A percentile compares a stretch with the other conserved stretches of the same genome.
Conservation (phyloP, 2,329 filamentous ascomycete species). For the Aspergillus sp. region DNA sequence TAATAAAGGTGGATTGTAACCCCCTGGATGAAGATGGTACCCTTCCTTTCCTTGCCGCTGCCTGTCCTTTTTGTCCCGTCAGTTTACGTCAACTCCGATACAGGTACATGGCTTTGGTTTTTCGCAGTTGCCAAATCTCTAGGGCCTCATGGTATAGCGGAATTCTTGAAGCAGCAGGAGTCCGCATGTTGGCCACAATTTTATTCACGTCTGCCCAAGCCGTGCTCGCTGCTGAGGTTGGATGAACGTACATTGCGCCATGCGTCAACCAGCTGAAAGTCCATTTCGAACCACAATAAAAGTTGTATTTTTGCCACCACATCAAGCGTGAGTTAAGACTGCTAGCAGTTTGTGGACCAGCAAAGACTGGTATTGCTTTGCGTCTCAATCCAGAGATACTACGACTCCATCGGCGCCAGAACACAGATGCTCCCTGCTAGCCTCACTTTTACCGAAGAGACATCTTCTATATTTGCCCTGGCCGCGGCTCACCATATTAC, state of each 20-base stretch:
- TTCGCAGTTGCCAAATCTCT: too few relatives aligned
- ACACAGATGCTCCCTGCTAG: constrained; percentile 59
- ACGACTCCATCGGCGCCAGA: constrained; percentile 39
- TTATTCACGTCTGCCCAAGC: too few relatives aligned
- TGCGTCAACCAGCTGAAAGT: too few relatives aligned
- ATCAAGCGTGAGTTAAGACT: neutral
- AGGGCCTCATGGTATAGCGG: too few relatives aligned
- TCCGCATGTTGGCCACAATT: too few relatives aligned
- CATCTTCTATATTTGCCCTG: constrained; percentile 59
- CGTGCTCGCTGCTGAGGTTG: too few relatives aligned
- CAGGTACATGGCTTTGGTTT: neutral
- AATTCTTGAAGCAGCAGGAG: too few relatives aligned
- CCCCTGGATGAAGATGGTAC: constrained; percentile 51
- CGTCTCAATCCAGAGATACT: constrained; percentile 55
- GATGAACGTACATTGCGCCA: too few relatives aligned
- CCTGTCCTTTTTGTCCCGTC: too few relatives aligned
- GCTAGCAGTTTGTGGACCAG: constrained; percentile 23
- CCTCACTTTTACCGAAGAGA: constrained; percentile 58
- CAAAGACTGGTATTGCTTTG: constrained; percentile 48
- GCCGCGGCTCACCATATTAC: constrained; percentile 62
- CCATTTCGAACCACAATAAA: too few relatives aligned
- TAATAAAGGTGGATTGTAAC: constrained; percentile 53
- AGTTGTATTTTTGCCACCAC: too few relatives aligned
- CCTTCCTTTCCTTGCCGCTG: neutral
- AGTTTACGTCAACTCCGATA: neutral